Conservation (phyloP, 1,284 basidiomycete species). For the Cryptococcus deneoformans region DNA sequence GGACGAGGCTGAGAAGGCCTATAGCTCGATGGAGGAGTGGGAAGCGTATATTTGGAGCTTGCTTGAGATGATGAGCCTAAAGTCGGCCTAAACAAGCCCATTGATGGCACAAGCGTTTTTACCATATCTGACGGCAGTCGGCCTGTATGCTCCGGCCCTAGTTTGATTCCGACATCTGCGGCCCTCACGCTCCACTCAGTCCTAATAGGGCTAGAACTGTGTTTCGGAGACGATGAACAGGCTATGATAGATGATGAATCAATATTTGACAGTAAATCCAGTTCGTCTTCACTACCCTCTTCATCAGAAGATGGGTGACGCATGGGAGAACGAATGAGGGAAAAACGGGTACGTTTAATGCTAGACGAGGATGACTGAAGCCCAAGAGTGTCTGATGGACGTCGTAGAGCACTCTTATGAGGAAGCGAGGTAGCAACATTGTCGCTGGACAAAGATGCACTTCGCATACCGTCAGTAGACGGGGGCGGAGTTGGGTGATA, state of each 20-base stretch:
- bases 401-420: slow-evolving; percentile 13
- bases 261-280: not conserved
- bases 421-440: slow-evolving; percentile 2
- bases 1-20: slow-evolving; percentile 3
- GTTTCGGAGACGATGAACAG: not conserved
- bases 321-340: slow-evolving; percentile 12
- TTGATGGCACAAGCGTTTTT: slow-evolving; percentile 12
- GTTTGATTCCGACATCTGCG: slow-evolving; percentile 20
- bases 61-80: slow-evolving; percentile 9
- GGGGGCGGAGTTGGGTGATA: slow-evolving; percentile 16
- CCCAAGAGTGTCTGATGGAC: slow-evolving; percentile 8
- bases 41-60: slow-evolving; percentile 8
- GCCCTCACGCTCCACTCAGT: slow-evolving; percentile 22
- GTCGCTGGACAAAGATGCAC: slow-evolving; percentile 14
- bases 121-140: not conserved
- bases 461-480: slow-evolving; percentile 9
- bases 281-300: slow-evolving; percentile 8
- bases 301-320: slow-evolving; percentile 10
- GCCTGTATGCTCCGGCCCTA: slow-evolving; percentile 25
- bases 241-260: slow-evolving; percentile 1
- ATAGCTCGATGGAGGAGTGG: slow-evolving; percentile 22
- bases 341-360: slow-evolving; percentile 19
- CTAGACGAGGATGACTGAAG: slow-evolving; percentile 1
- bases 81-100: slow-evolving; percentile 3
- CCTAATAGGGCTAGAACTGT: slow-evolving; percentile 10